Conservation (phyloP, 768 basidiomycete species). For the Lentinula detonsa region DNA sequence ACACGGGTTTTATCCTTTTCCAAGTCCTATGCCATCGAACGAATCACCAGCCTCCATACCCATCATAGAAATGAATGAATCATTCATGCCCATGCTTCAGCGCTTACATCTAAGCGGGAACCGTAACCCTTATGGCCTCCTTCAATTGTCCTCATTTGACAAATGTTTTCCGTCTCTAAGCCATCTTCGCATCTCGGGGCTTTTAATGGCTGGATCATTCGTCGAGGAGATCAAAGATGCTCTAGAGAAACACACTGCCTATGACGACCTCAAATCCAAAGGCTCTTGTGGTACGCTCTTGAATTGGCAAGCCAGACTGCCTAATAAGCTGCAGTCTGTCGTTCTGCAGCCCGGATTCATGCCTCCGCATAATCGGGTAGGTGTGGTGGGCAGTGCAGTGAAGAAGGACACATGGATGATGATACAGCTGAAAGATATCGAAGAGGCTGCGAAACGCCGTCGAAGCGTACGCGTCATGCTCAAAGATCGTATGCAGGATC, state of each 20-base stretch:
- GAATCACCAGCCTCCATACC: not conserved
- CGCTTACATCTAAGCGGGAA: constrained; percentile 43
- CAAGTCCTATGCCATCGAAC: constrained; percentile 17
- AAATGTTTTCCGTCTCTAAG: constrained; percentile 32
- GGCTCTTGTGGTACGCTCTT: not conserved
- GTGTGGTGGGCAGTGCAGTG: not conserved
- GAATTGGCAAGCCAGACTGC: not conserved
- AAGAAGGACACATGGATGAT: constrained; percentile 5
- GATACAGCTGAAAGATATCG: not conserved
- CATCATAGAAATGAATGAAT: not conserved
- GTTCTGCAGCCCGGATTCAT: constrained; percentile 3
- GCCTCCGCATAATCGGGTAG: not conserved
- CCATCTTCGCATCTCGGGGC: constrained; percentile 34
- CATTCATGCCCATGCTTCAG: constrained; percentile 28
- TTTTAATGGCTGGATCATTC: constrained; percentile 35
- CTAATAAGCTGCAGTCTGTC: not conserved
- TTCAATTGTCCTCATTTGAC: constrained; percentile 31
- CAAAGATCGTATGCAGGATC: not conserved
- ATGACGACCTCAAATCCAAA: not conserved
- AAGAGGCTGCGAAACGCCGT: not conserved
- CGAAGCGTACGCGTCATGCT: not conserved
- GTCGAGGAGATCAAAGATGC: constrained; percentile 30
- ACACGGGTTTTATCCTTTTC: constrained; percentile 46
- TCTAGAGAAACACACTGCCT: not conserved
- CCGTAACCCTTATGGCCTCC: constrained; percentile 41